Percentiles rank a stretch among this genome's conserved stretches.
Conservation (phyloP, 768 basidiomycete species). For the Rhodotorula taiwanensis region DNA sequence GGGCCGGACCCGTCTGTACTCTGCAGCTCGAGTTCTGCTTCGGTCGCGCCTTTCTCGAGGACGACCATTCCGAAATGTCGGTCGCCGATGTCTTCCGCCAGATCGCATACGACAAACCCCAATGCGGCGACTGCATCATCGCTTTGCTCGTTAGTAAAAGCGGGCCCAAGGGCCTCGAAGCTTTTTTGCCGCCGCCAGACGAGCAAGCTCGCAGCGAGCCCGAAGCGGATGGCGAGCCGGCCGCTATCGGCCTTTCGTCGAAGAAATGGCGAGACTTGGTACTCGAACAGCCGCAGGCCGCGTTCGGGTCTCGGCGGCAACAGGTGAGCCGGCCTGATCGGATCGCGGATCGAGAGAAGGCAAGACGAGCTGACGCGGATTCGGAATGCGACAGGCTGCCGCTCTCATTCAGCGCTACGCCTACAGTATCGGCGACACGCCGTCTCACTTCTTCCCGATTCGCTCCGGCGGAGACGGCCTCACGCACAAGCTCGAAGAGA, state of each 20-base stretch:
- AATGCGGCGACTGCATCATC: conserved; percentile 48
- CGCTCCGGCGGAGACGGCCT: background rate
- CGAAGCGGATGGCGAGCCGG: too few relatives aligned
- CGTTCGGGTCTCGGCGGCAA: background rate
- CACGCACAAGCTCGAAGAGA: background rate
- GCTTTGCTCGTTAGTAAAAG: conserved; percentile 43
- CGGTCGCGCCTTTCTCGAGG: conserved; percentile 26
- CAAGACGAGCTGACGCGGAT: background rate
- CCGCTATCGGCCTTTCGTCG: background rate
- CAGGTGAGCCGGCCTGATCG: background rate
- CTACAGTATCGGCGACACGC: conserved; percentile 20
- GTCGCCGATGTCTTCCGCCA: conserved; percentile 44
- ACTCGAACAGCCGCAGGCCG: background rate
- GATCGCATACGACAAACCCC: conserved; percentile 43
- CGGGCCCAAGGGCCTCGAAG: conserved; percentile 44
- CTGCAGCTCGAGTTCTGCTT: conserved; percentile 40
- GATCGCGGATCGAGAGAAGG: too few relatives aligned
- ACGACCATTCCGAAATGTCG: background rate
- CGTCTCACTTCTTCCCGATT: conserved; percentile 12
- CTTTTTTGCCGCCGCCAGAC: conserved; percentile 43
- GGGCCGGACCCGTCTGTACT: conserved; percentile 16
- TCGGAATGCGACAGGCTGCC: conserved; percentile 1
- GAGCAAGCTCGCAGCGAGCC: background rate
- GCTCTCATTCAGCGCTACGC: conserved; percentile 29
- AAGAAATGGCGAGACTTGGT: conserved; percentile 4